Evolutionary conservation across 208 protist species (phyloP), one percentile per base, ranked within the genome.

Genomic region (Crithidia fasciculata): DNA sequence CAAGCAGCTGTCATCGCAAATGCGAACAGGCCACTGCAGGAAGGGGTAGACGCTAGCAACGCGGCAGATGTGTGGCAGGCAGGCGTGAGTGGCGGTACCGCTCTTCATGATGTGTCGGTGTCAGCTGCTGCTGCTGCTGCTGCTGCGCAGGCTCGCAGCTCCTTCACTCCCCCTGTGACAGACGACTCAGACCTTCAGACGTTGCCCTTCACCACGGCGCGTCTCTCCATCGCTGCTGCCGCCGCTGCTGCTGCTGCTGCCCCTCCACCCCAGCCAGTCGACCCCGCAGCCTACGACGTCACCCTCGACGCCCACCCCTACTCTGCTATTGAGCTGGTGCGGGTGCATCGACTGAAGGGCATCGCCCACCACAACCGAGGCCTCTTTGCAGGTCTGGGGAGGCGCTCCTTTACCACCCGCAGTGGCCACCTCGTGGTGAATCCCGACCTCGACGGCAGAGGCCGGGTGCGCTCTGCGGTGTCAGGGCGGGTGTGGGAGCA

Each of bases 291-390:
- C 39, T 66, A 64, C 39, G 72, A 45, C 36, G 40, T 53, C 12
- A 59, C 56, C 0, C 16, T 57, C n/a, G 50, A 67, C 43, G 69
- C 19, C 10, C 15, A 72, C 65, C 50, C 55, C 7, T 73, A 69
- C 74, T 72, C 72, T 9, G 62, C 66, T 0, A 60, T 87, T 12
- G 76, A 87, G 37, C 68, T 87, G 40, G 74, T 90, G 39, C 82
- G 85, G 6, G 76, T 90, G 37, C 72, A 85, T 41, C 80, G 85
- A 0, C 77, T 95, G 39, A 60, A 82, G 50, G 81, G 80, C 15
- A 45, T 87, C 1, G 81, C 87, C 3, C 68, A 91, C 19, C 78
- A 95, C 82, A 84, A 95, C 76, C 81, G 90, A 41, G 84, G 85
- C 18, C 66, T 95, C 19, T 89, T 85, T 47, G 85, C 85, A 0